Evolutionary conservation across 2,329 filamentous ascomycete species (phyloP), one percentile per base, ranked within the genome.

Genomic region (Colletotrichum sp.): DNA sequence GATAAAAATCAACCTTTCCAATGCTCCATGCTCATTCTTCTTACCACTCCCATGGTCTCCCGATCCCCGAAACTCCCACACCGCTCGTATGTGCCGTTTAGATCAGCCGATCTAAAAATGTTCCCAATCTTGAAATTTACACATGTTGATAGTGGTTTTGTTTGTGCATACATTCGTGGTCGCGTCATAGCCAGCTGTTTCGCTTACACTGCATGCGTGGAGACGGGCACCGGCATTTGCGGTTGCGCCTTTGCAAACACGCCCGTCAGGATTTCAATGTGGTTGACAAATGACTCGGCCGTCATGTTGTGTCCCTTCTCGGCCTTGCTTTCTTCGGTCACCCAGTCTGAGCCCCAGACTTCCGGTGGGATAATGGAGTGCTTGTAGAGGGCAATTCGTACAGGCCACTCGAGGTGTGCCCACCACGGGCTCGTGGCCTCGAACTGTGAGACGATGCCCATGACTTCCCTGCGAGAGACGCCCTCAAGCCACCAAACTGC

Each of bases 401-500:
- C 84, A 1, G 91, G 90, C 91, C 91, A 92, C 79, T 92, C 90
- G 8, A 92, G 85, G 77, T 92, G 90, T 39, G 88, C 87, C 91
- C 90, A 92, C 91, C 91, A 92, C 68, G 87, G 85, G 30, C 90
- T 91, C 64, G 90, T 89, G 3, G 88, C 86, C 79, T 91, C 89
- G 80, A 92, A 92, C 44, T 92, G 83, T 44, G 88, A 89, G 24
- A 92, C 88, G 28, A 94, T 88, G 24, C 93, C 92, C 81, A 91
- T 89, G 18, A 95, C 90, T 79, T 95, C 91, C 71, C 91, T 89
- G 18, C 90, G 89, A 9, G 92, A 90, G 80, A 94, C 92, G 52
- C 93, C 92, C 24, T 92, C 88, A 32, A 95, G 85, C 93, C 93
- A 95, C 93, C 93, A 95, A 18, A 92, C 85, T 18, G 73, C 57